Evolutionary conservation across 768 basidiomycete genomes (phyloP).

Genomic region (Kwoniella dendrophila): DNA sequence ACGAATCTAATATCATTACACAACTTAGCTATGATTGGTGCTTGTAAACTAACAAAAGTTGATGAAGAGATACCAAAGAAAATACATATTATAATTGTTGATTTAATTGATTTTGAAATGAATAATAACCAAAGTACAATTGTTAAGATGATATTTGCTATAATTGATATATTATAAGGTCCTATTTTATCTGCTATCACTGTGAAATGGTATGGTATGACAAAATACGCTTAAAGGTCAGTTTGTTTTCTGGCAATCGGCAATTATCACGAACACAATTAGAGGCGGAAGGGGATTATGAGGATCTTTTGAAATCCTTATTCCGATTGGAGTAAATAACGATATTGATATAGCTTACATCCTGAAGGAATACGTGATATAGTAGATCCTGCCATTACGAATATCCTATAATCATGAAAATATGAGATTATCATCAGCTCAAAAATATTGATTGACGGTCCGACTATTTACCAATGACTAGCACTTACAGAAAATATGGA

Average conservation of each 20-base stretch:
- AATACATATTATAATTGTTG: slow-evolving; percentile 9
- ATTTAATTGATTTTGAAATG: background rate
- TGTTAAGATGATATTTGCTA: slow-evolving; percentile 15
- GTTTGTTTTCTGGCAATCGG: no score
- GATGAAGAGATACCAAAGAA: slow-evolving; percentile 10
- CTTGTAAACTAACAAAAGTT: slow-evolving; percentile 15
- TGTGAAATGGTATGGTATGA: background rate
- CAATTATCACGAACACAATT: no score
- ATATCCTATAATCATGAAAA: background rate
- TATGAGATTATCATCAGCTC: background rate
- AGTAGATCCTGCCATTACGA: slow-evolving; percentile 1
- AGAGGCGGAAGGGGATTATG: no score
- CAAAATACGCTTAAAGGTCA: background rate
- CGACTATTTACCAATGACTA: no score
- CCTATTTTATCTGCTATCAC: slow-evolving; percentile 20
- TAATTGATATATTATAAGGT: slow-evolving; percentile 15
- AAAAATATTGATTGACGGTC: no score
- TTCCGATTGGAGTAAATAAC: no score
- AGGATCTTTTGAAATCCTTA: no score
- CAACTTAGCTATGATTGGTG: slow-evolving; percentile 2
- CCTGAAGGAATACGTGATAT: background rate
- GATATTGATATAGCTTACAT: background rate
- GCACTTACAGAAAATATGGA: slow-evolving; percentile 37
- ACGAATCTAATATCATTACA: slow-evolving; percentile 14
- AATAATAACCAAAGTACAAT: slow-evolving; percentile 13